These are phyloP conservation scores for Penstemon barbatus DNA, from an alignment of 257 asterid genomes.

Conservation along the genomic window DNA sequence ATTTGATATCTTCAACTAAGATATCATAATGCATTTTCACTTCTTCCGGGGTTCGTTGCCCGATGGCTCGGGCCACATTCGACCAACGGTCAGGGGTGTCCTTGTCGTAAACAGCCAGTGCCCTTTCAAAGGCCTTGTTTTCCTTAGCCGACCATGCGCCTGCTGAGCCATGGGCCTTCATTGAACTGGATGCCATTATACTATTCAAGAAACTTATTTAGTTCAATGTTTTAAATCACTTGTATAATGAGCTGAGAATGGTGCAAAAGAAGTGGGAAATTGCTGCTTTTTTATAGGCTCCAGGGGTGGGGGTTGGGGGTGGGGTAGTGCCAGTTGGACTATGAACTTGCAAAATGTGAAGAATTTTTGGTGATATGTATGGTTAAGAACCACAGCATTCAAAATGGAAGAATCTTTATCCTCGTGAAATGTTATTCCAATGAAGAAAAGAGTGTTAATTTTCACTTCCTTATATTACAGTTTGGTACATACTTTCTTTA, in stretches of 20 bases:
- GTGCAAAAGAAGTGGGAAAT: slow-evolving; percentile 8
- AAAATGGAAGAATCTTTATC: slow-evolving; percentile 1
- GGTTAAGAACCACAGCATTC: neutral
- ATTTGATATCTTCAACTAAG: slow-evolving; percentile 22
- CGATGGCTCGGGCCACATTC: slow-evolving; percentile 28
- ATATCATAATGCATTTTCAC: slow-evolving; percentile 29
- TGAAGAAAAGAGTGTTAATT: neutral
- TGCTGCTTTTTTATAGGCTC: slow-evolving; percentile 1
- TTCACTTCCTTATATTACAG: neutral
- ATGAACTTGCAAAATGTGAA: slow-evolving; percentile 10
- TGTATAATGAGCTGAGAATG: slow-evolving; percentile 12
- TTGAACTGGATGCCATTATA: slow-evolving; percentile 16
- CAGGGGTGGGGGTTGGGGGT: neutral
- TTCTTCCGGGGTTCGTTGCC: slow-evolving; percentile 29
- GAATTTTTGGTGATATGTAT: neutral
- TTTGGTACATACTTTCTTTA: too few relatives aligned
- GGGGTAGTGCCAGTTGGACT: slow-evolving; percentile 15
- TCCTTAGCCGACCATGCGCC: slow-evolving; percentile 22
- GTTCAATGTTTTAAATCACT: neutral
- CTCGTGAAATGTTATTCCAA: slow-evolving; percentile 7
- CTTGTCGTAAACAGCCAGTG: slow-evolving; percentile 26
- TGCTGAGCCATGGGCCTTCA: slow-evolving; percentile 3
- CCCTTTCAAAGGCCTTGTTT: slow-evolving; percentile 33
- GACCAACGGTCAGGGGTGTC: slow-evolving; percentile 33
- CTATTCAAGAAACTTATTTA: neutral